Evolutionary conservation across 805 yeast species (phyloP), one percentile per base, ranked within the genome.

Genomic region (Yamadazyma ubonensis): DNA sequence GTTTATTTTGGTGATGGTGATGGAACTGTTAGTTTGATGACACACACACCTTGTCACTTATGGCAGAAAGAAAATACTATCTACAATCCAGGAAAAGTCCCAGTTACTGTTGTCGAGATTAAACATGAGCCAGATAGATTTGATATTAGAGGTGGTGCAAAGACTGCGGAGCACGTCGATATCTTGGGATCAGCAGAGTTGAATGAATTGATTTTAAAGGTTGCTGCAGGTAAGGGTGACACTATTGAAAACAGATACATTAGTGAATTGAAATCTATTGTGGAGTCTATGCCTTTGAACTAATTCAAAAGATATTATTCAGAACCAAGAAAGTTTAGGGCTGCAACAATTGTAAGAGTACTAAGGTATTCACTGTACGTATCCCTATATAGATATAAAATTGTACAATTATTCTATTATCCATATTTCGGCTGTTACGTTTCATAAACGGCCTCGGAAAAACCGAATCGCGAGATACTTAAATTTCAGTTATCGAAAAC

Each of bases 161-260:
- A 85, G 58, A 91, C 97, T 0, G 97, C 98, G 1, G 99, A 93
- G 54, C 99, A 93, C 61, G 99, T 93, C 20, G 99, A 93, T 58
- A 90, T 93, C 33, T 70, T 93, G 33, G 99, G 99, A 2, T 81
- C 95, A 46, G 87, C 97, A 1, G 95, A 84, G 55, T 68, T 93
- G 58, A 93, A 93, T 57, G 99, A 93, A 55, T 67, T 90, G 53
- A 70, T 93, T 9, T 67, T 91, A 39, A 76, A 76, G 45, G 88
- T 93, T 12, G 97, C 90, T 1, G 71, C 86, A 30, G 99, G 99
- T 0, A 59, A 70, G 25, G 96, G 95, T 2, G 78, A 78, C 34
- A 59, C 69, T 14, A 85, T 93, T 42, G 67, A 76, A 32, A 82
- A 82, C 50, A 66, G 76, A 33, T 67, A 73, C 35, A 64, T 74